Percentiles rank a stretch among this genome's conserved stretches.
These are phyloP conservation scores for Ophiocordyceps camponoti-saundersi DNA, from an alignment of 2,329 filamentous ascomycete genomes.

Conservation along the genomic window DNA sequence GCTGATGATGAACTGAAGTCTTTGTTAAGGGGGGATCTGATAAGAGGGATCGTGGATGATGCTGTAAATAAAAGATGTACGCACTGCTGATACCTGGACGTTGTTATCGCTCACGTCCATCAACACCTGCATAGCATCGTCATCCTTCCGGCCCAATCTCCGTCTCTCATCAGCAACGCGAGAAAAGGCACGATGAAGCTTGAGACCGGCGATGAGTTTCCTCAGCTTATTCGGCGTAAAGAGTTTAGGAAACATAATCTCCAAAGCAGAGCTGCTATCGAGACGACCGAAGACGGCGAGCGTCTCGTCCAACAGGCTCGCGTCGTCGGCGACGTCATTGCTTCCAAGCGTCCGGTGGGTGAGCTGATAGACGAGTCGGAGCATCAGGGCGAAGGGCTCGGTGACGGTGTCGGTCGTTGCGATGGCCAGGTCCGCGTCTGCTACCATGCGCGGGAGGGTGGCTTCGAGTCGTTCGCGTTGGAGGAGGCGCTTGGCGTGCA, in stretches of 20 bases:
- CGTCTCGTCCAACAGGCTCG: constrained; percentile 20
- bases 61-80: not conserved
- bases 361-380: constrained; percentile 34
- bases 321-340: constrained; percentile 33
- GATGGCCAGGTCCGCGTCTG: constrained; percentile 15
- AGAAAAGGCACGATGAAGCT: constrained; percentile 30
- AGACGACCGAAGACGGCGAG: constrained; percentile 28
- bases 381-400: constrained; percentile 36
- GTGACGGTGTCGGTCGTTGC: constrained; percentile 6
- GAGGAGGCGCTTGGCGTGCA: constrained; percentile 16
- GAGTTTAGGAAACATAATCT: constrained; percentile 35
- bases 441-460: constrained; percentile 22
- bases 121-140: constrained; percentile 35
- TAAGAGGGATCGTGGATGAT: not conserved
- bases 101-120: constrained; percentile 32
- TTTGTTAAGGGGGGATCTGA: not conserved
- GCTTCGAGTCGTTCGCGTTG: constrained; percentile 18
- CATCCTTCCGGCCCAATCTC: constrained; percentile 20
- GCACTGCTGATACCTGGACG: constrained; percentile 23
- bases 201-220: constrained; percentile 25
- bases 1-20: constrained; percentile 28
- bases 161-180: constrained; percentile 27
- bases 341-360: constrained; percentile 38
- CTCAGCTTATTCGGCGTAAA: constrained; percentile 24
- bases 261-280: constrained; percentile 22